Evolutionary conservation across 2,329 filamentous ascomycete species (phyloP), one percentile per base, ranked within the genome.

Genomic region (Pseudonectria foliicola): DNA sequence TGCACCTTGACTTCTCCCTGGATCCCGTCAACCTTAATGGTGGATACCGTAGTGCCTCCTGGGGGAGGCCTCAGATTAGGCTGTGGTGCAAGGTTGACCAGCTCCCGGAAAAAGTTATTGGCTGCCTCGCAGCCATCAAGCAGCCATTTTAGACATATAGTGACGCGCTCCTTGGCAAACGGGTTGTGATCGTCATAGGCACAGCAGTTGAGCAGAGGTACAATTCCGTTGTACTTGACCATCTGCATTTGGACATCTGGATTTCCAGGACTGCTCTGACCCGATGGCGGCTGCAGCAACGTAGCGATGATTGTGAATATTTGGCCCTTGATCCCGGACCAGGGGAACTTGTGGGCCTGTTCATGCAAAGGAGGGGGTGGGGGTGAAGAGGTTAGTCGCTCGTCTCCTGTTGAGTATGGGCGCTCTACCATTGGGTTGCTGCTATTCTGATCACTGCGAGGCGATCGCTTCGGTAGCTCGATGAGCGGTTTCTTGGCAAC

Each of bases 161-260:
- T 86, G 3, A 87, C 85, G 45, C 89, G 85, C 59, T 96, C 90
- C 52, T 90, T 86, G 44, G 94, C 89, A 55, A 90, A 95, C 1
- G 88, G 87, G 54, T 95, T 95, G 62, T 94, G 80, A 48, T 90
- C 87, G 55, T 96, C 90, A 55, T 92, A 92, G 23, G 80, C 76
- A 50, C 88, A 95, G 61, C 88, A 95, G 53, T 88, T 88, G 12
- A 95, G 74, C 13, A 96, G 73, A 0, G 85, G 81, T 47, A 94
- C 85, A 28, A 96, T 84, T 27, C 90, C 90, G 45, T 87, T 85
- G 50, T 90, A 77, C 31, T 80, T 75, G 29, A 93, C 77, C 43
- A 96, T 85, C 57, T 95, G 90, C 49, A 83, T 78, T 60, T 96
- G 90, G 0, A 95, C 89, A 7, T 78, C 75, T 1, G 82, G 74